Evolutionary conservation across 495 filamentous ascomycete genomes (phyloP), one percentile per base, ranked within the genome.

Genomic region (Annulohypoxylon bovei): DNA sequence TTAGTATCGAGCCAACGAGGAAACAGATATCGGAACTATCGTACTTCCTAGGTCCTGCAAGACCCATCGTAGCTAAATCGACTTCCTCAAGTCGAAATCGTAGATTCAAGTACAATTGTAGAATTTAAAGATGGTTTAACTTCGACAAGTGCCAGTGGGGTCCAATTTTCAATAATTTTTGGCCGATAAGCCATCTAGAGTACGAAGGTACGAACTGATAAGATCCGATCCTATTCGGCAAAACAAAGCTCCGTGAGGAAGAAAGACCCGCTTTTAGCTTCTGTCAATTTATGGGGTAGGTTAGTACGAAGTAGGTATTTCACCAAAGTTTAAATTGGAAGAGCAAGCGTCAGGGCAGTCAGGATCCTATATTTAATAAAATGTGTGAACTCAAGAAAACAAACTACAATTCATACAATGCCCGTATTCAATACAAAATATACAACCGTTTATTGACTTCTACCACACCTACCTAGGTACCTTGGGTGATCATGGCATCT

Each of bases 11-110:
- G 37, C 25, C 20, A 47, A 18, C 9, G 40, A 27, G 50, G 8
- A 33, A 8, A 9, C 16, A n/a, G 25, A 55, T 59, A 52, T 35
- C 20, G 61, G 16, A 23, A 37, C 9, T 32, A 33, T 47, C 81
- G 75, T 85, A 94, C 92, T 91, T 92, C 71, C 86, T 86, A 56
- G 90, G 88, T 37, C 78, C 91, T 71, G 91, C 86, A 70, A 94
- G 88, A 78, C 92, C 92, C 92, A 94, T 94, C 49, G 65, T 79
- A 49, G 55, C 40, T 39, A 22, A 64, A 59, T 68, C 20, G 16
- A 14, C 35, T 20, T 28, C 39, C 47, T 25, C 5, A 28, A 25
- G 11, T 50, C 42, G 54, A 30, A 28, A 40, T 47, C 30, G 62
- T 22, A 50, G 16, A 56, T 49, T 32, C 11, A 62, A 27, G 23